phyloP scores from a whole-genome alignment of 2,329 filamentous ascomycete genomes.

The Aspergillus tanneri region DNA sequence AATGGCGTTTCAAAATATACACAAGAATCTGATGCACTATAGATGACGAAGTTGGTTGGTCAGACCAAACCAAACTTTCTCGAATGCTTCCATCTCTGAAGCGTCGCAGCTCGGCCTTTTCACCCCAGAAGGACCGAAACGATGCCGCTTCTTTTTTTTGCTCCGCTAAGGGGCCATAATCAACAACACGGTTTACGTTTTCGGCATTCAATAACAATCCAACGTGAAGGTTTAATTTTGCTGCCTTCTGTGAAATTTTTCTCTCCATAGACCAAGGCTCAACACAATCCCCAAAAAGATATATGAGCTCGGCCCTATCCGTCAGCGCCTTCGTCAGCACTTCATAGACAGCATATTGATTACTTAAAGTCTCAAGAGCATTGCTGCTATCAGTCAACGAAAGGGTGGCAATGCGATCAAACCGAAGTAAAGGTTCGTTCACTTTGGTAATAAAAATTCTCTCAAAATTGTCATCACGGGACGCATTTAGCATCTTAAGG shows the following conservation, averaged over 20 bases:
- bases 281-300: slow-evolving; percentile 50
- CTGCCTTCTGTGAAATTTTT: slow-evolving; percentile 31
- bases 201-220: slow-evolving; percentile 71
- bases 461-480: slow-evolving; percentile 75
- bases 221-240: slow-evolving; percentile 52
- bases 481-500: slow-evolving; percentile 71
- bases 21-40: slow-evolving; percentile 77
- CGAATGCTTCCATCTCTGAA: slow-evolving; percentile 95
- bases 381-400: slow-evolving; percentile 27
- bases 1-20: slow-evolving; percentile 68
- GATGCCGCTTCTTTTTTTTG: slow-evolving; percentile 75
- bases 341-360: slow-evolving; percentile 54
- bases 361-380: slow-evolving; percentile 29
- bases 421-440: slow-evolving; percentile 53
- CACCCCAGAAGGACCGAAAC: slow-evolving; percentile 92
- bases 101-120: slow-evolving; percentile 85
- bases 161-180: slow-evolving; percentile 84
- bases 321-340: slow-evolving; percentile 70
- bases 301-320: slow-evolving; percentile 69
- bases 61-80: slow-evolving; percentile 85
- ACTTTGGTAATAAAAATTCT: slow-evolving; percentile 72
- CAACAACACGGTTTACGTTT: slow-evolving; percentile 72
- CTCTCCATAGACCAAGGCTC: slow-evolving; percentile 51
- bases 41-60: slow-evolving; percentile 57
- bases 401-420: slow-evolving; percentile 53